Conservation (phyloP, 129 eudicot species). For the Flaveria robusta region DNA sequence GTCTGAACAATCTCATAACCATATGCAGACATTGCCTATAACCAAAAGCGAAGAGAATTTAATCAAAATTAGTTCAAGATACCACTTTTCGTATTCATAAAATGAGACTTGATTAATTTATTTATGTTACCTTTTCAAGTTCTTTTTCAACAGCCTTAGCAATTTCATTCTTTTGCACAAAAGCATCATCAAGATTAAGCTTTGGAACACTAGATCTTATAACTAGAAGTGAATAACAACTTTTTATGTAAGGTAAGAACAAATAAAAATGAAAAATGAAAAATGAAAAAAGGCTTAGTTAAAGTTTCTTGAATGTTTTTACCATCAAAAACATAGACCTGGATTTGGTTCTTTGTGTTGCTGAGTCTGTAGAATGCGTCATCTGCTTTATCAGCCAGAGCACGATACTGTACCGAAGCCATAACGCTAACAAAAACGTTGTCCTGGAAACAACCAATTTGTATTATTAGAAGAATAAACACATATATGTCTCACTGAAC, state of each 20-base stretch:
- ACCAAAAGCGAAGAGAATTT: background rate
- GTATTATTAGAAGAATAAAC: background rate
- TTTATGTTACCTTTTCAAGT: constrained; percentile 57
- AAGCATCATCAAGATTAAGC: constrained; percentile 51
- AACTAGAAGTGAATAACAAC: constrained; percentile 30
- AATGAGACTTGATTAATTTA: background rate
- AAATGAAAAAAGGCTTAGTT: background rate
- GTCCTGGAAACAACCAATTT: constrained; percentile 44
- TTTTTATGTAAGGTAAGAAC: background rate
- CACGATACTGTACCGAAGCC: constrained; percentile 73
- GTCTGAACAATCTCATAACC: constrained; percentile 74
- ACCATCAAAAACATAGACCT: constrained; percentile 77
- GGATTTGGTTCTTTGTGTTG: constrained; percentile 59
- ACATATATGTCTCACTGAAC: background rate
- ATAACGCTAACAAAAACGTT: constrained; percentile 73
- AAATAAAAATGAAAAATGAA: background rate
- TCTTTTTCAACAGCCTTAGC: constrained; percentile 73
- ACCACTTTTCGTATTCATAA: background rate
- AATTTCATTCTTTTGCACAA: constrained; percentile 70
- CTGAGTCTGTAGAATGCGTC: constrained; percentile 71
- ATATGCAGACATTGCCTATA: constrained; percentile 70
- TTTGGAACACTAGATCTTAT: constrained; percentile 67
- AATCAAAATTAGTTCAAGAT: constrained; percentile 11
- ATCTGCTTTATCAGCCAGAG: constrained; percentile 55
- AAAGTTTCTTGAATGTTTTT: constrained; percentile 14